Evolutionary conservation across 192 early-diverging fungal species (phyloP).

Genomic region (Spizellomyces sp.): DNA sequence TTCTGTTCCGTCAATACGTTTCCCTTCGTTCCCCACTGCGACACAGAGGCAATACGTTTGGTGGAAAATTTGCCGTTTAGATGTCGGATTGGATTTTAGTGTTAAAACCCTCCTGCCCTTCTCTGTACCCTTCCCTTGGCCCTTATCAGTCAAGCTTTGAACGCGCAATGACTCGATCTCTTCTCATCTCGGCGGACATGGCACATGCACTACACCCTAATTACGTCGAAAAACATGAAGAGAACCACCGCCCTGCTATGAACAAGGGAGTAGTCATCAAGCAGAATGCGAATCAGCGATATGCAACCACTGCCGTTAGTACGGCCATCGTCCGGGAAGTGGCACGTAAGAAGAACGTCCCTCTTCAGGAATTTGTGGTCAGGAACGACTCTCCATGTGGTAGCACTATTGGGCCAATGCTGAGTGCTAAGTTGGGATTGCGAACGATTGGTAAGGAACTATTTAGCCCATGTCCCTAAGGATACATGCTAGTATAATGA

Average conservation of each 20-base stretch:
- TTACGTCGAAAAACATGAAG: slow-evolving; percentile 92
- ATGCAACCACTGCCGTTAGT: slow-evolving; percentile 61
- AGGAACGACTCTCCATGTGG: slow-evolving; percentile 95
- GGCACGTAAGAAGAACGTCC: slow-evolving; percentile 64
- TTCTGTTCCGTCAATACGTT: neutral
- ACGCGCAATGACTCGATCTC: slow-evolving; percentile 79
- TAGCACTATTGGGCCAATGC: slow-evolving; percentile 96
- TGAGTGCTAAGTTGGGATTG: slow-evolving; percentile 89
- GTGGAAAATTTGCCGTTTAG: neutral
- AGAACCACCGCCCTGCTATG: slow-evolving; percentile 82
- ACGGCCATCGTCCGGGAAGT: slow-evolving; percentile 59
- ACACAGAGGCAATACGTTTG: too few relatives aligned
- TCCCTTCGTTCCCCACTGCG: too few relatives aligned
- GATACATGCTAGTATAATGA: neutral
- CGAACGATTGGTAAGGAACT: slow-evolving; percentile 78
- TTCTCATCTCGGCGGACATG: slow-evolving; percentile 92
- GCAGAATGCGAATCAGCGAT: slow-evolving; percentile 94
- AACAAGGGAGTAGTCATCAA: slow-evolving; percentile 96
- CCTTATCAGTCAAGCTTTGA: slow-evolving; percentile 59
- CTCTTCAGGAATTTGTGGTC: slow-evolving; percentile 79
- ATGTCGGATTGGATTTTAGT: slow-evolving; percentile 3
- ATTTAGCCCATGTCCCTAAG: neutral
- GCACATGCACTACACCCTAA: slow-evolving; percentile 91
- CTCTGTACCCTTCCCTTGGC: neutral
- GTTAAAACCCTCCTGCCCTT: neutral